phyloP scores from a whole-genome alignment of 768 basidiomycete genomes.

The Collybiopsis confluens region DNA sequence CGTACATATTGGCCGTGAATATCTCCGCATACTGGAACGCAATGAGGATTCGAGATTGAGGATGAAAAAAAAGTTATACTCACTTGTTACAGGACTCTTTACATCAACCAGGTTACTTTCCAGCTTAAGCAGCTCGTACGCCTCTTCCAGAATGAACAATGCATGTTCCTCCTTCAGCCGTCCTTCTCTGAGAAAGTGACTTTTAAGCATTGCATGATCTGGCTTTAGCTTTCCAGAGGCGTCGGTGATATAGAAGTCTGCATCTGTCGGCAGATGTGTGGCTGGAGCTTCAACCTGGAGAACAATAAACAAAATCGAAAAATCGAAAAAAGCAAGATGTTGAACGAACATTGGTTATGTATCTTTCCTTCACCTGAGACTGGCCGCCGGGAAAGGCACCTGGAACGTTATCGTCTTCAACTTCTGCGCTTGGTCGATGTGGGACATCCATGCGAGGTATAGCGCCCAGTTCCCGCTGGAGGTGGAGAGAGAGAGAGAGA shows the following conservation, averaged over 20 bases:
- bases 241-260: slow-evolving; percentile 60
- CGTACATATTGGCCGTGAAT: slow-evolving; percentile 96
- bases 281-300: slow-evolving; percentile 67
- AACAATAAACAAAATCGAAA: neutral
- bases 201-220: slow-evolving; percentile 75
- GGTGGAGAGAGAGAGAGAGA: too few species aligned
- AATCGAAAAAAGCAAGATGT: neutral
- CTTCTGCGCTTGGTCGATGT: neutral
- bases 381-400: slow-evolving; percentile 4
- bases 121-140: slow-evolving; percentile 57
- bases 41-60: neutral
- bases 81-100: slow-evolving; percentile 87
- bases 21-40: slow-evolving; percentile 79
- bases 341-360: neutral
- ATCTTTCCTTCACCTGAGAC: neutral
- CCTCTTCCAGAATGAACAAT: slow-evolving; percentile 69
- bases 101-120: slow-evolving; percentile 89
- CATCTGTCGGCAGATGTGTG: slow-evolving; percentile 60
- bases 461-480: too few species aligned
- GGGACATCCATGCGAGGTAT: slow-evolving; percentile 7
- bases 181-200: slow-evolving; percentile 88
- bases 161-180: slow-evolving; percentile 82
- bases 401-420: neutral
- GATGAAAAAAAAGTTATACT: slow-evolving; percentile 23
- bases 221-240: slow-evolving; percentile 55